phyloP scores from a whole-genome alignment of 768 basidiomycete species.

The Hemileccinum impolitum region DNA sequence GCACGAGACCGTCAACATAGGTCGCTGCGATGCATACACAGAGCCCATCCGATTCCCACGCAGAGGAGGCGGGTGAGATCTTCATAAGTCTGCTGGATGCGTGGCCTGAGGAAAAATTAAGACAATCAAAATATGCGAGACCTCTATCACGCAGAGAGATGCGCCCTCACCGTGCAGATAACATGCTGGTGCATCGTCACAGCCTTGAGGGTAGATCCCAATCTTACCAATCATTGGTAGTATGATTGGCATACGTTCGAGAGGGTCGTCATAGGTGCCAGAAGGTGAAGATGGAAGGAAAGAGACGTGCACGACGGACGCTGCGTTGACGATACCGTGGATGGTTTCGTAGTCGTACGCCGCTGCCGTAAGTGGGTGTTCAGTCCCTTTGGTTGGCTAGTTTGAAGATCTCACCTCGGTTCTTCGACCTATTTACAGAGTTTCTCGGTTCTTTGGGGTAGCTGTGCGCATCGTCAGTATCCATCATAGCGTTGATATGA shows the following conservation, averaged over 20 bases:
- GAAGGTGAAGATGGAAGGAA: conserved; percentile 20
- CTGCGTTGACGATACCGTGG: conserved; percentile 21
- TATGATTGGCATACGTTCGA: conserved; percentile 17
- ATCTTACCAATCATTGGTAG: conserved; percentile 27
- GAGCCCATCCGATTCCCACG: conserved; percentile 5
- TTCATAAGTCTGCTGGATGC: conserved; percentile 28
- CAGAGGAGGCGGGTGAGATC: conserved; percentile 3
- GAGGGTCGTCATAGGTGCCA: conserved; percentile 8
- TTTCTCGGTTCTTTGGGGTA: conserved; percentile 39
- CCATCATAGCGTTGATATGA: conserved; percentile 34
- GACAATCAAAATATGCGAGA: background rate
- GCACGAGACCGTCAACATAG: conserved; percentile 23
- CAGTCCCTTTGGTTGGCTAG: background rate
- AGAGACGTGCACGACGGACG: conserved; percentile 23
- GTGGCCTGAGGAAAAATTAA: conserved; percentile 9
- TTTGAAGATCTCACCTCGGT: conserved; percentile 15
- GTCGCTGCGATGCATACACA: conserved; percentile 25
- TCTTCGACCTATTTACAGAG: conserved; percentile 24
- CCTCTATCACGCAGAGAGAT: background rate
- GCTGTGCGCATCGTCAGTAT: conserved; percentile 35
- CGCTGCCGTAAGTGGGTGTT: conserved; percentile 4
- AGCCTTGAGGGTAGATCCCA: conserved; percentile 12
- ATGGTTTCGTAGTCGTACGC: conserved; percentile 21
- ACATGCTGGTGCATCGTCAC: conserved; percentile 10
- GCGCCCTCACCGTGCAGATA: conserved; percentile 22